phyloP scores from a whole-genome alignment of 495 filamentous ascomycete genomes.

The Letharia columbiana region DNA sequence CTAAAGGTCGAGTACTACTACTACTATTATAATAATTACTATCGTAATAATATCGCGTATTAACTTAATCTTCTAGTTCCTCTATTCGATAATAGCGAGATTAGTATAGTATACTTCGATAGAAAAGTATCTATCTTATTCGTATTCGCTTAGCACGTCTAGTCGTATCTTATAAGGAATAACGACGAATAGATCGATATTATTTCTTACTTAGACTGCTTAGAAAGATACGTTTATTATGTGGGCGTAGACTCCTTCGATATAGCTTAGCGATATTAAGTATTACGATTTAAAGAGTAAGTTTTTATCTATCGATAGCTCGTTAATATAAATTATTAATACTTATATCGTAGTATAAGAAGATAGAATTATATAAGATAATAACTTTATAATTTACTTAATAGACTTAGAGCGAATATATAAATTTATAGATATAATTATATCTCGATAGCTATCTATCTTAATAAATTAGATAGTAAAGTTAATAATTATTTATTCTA shows the following conservation, averaged over 20 bases:
- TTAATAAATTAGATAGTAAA: no score
- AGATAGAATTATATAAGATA: no score
- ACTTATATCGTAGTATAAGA: neutral
- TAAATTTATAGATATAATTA: no score
- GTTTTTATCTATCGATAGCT: conserved; percentile 6
- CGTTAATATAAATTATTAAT: neutral
- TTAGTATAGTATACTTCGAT: neutral
- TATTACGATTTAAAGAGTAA: neutral
- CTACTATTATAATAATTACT: neutral
- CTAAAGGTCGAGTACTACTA: neutral
- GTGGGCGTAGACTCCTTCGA: neutral
- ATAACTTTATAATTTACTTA: no score
- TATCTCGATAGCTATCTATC: no score
- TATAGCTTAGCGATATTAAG: neutral
- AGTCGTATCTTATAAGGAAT: neutral
- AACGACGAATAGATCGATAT: neutral
- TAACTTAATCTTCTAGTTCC: neutral
- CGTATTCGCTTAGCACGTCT: neutral
- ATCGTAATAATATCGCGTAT: neutral
- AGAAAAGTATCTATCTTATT: neutral
- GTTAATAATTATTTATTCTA: no score
- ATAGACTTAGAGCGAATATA: no score
- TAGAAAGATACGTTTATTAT: neutral
- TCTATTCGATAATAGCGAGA: neutral
- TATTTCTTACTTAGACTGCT: neutral